Evolutionary conservation across 805 yeast genomes (phyloP).

Genomic region (Suhomyces vadensis): DNA sequence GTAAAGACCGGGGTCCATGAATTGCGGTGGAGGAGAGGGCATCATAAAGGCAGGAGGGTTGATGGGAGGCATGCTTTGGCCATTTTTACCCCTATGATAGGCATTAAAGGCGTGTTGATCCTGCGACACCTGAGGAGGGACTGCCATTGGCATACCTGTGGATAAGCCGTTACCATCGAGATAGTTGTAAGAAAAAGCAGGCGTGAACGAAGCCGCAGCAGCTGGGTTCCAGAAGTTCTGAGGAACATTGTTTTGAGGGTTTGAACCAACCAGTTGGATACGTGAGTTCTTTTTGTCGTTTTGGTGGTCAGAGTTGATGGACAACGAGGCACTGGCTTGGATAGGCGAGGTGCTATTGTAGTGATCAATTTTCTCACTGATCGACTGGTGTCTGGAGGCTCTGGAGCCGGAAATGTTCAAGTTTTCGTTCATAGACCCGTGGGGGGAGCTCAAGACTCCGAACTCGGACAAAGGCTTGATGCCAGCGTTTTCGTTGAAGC

Average conservation of each 20-base stretch:
- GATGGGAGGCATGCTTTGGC: constrained; percentile 34
- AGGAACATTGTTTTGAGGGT: constrained; percentile 7
- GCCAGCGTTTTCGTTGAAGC: constrained; percentile 17
- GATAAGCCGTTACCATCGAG: constrained; percentile 24
- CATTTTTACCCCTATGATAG: constrained; percentile 28
- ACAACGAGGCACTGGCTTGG: constrained; percentile 42
- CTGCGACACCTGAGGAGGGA: constrained; percentile 17
- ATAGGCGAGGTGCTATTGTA: constrained; percentile 49
- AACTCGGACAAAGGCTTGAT: constrained; percentile 21
- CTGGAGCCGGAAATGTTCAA: constrained; percentile 38
- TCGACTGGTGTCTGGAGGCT: constrained; percentile 50
- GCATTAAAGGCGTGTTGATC: constrained; percentile 24
- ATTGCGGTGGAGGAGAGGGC: constrained; percentile 38
- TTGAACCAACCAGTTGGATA: background rate
- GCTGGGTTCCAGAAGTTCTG: constrained; percentile 68
- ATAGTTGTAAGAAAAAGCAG: constrained; percentile 31
- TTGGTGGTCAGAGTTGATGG: constrained; percentile 29
- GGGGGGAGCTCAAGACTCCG: constrained; percentile 29
- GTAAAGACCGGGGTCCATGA: constrained; percentile 39
- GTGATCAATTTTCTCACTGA: constrained; percentile 63
- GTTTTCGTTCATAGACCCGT: constrained; percentile 45
- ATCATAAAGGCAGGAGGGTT: constrained; percentile 42
- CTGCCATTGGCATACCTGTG: constrained; percentile 18
- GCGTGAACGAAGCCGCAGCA: constrained; percentile 59
- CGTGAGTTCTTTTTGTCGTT: constrained; percentile 15